Base-by-base conservation (phyloP, 768 basidiomycete species). In the Tricholoma flavovirens region DNA sequence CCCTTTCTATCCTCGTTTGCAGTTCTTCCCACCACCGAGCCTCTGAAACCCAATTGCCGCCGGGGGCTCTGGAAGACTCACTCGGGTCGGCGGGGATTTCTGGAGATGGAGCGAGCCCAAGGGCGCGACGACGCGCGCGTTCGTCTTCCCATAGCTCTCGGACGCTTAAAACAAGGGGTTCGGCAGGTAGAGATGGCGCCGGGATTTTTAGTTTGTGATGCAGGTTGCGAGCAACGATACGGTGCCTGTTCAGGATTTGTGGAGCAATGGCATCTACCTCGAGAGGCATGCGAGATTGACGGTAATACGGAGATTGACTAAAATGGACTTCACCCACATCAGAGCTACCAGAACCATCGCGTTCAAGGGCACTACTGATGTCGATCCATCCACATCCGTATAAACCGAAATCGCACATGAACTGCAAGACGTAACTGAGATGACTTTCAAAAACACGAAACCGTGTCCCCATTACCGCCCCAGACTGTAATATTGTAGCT, bases 71-170 rank as follows among this genome's bases (percentile, higher is more conserved):
- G 5, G 79, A 81, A 6, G 80, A 77, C 58, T 82, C 86, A 63
- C 83, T 88, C 51, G 78, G 79, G 66, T 88, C 87, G 32, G 82
- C 69, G 12, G 92, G 90, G 55, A 93, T 75, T 42, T 81, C 81
- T 11, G 89, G 88, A 15, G 88, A 82, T 5, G 93, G 84, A 57
- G 81, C 66, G 32, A 94, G 76, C 1, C 93, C 93, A 32, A 78
- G 80, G 3, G 76, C 77, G 22, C 70, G 68, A 17, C 95, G 79
- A 8, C 93, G 82, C 10, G 77, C 77, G n/a, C 89, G 83, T 71
- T 99, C 96, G 63, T 98, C 94, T 51, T 95, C 91, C 96, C 96
- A 99, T 2, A 98, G 77, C 71, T 98, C 96, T 59, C 90, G 85
- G 46, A 98, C 89, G 64, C 92, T 87, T 40, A 86, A 76, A 5